A percentile compares a stretch with the other conserved stretches of the same genome.
Conservation (phyloP, 2,329 filamentous ascomycete genomes). For the Akanthomyces dipterigenus region DNA sequence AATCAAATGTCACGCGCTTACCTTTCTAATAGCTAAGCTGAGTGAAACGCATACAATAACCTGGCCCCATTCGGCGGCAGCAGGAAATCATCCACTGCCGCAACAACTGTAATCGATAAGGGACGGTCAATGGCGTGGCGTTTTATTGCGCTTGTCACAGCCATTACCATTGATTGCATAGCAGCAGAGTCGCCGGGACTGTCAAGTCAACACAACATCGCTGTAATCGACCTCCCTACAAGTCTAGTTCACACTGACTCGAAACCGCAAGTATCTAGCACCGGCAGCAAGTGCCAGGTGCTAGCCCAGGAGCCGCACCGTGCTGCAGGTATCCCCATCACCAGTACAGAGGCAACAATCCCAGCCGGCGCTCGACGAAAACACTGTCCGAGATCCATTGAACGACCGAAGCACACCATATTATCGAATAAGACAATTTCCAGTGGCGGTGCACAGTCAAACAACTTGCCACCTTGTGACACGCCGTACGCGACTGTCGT, state of each 20-base stretch:
- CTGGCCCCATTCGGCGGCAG: not conserved
- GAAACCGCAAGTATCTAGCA: not conserved
- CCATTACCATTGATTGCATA: not conserved
- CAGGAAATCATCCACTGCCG: conserved; percentile 4
- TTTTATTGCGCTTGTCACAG: not conserved
- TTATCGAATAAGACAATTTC: not conserved
- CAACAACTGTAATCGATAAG: conserved; percentile 6
- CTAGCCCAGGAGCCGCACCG: not conserved
- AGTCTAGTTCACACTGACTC: not conserved
- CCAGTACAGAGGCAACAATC: not conserved
- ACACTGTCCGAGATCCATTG: not conserved
- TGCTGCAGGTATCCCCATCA: not conserved
- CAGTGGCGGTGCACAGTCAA: not conserved
- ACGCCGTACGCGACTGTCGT: not conserved
- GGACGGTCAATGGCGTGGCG: not conserved
- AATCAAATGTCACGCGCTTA: no score
- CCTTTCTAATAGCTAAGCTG: no score
- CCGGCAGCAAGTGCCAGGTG: not conserved
- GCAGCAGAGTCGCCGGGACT: not conserved
- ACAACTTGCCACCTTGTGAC: not conserved
- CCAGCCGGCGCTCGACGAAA: not conserved
- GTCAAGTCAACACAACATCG: not conserved
- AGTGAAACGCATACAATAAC: not conserved
- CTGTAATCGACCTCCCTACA: not conserved
- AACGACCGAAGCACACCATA: not conserved